Evolutionary conservation across 1,284 basidiomycete species (phyloP).

Genomic region (Trametes sp.): DNA sequence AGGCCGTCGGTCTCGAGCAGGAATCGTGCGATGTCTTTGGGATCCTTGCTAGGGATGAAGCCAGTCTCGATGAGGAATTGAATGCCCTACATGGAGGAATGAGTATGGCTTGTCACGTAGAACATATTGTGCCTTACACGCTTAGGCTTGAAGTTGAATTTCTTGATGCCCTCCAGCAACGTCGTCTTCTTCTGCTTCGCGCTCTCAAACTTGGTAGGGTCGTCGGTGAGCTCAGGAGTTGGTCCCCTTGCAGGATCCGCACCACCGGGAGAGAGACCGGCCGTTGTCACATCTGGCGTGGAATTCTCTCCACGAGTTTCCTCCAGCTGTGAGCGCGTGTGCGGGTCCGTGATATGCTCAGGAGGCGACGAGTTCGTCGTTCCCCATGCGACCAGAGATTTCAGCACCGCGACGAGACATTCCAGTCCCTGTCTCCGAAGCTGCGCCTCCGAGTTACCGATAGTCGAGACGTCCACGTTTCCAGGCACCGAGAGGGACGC

Average conservation of each 20-base stretch:
- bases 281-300: conserved; percentile 58
- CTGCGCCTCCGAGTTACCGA: conserved; percentile 83
- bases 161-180: conserved; percentile 93
- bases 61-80: conserved; percentile 90
- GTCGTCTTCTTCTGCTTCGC: conserved; percentile 98
- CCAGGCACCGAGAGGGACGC: conserved; percentile 73
- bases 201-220: conserved; percentile 93
- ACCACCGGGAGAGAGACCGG: conserved; percentile 57
- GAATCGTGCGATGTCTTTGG: conserved; percentile 88
- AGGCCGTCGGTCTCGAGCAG: conserved; percentile 91
- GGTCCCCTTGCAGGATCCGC: conserved; percentile 64
- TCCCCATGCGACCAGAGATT: conserved; percentile 92
- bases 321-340: conserved; percentile 56
- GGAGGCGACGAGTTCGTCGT: conserved; percentile 56
- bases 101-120: conserved; percentile 13
- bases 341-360: conserved; percentile 52
- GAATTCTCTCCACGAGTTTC: conserved; percentile 58
- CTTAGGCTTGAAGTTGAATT: conserved; percentile 99
- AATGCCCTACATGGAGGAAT: conserved; percentile 67
- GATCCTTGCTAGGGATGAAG: conserved; percentile 82
- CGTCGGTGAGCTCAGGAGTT: conserved; percentile 85
- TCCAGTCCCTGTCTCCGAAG: conserved; percentile 90
- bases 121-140: conserved; percentile 52
- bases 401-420: conserved; percentile 86
- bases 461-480: conserved; percentile 66